Evolutionary conservation across 768 basidiomycete species (phyloP).

Genomic region (Lepiota brunneoincarnata): DNA sequence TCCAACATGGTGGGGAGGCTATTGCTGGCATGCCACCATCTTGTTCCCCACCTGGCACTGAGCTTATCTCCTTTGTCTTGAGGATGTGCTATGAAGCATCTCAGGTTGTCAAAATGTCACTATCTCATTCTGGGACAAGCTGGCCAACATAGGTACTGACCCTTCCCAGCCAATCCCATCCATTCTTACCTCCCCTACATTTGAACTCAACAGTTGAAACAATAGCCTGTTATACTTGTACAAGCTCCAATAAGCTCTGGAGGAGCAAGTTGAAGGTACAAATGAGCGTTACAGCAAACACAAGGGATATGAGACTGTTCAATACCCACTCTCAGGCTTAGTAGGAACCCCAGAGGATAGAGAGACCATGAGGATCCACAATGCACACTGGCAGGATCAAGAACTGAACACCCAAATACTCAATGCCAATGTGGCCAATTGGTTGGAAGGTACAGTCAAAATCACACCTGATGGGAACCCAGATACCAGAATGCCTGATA

Average conservation of each 20-base stretch:
- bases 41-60: conserved; percentile 6
- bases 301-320: background rate
- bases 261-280: background rate
- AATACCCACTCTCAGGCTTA: conserved; percentile 1
- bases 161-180: background rate
- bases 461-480: too few species aligned
- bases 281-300: background rate
- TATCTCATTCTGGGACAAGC: conserved; percentile 3
- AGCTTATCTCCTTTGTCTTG: background rate
- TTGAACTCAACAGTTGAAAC: conserved; percentile 1
- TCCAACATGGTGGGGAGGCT: conserved; percentile 4
- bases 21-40: conserved; percentile 4
- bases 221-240: background rate
- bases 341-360: background rate
- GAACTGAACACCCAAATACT: background rate
- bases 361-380: background rate
- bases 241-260: background rate
- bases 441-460: conserved; percentile 1
- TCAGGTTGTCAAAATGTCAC: conserved; percentile 5
- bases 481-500: too few species aligned
- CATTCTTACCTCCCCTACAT: conserved; percentile 1
- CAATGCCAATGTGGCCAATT: background rate
- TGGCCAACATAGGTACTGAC: background rate
- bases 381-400: background rate
- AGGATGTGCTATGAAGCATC: conserved; percentile 5